Percentiles rank a stretch among this genome's conserved stretches.
phyloP scores from a whole-genome alignment of 225 moss, liverwort and hornwort species.

The Pseudoscleropodium purum region DNA sequence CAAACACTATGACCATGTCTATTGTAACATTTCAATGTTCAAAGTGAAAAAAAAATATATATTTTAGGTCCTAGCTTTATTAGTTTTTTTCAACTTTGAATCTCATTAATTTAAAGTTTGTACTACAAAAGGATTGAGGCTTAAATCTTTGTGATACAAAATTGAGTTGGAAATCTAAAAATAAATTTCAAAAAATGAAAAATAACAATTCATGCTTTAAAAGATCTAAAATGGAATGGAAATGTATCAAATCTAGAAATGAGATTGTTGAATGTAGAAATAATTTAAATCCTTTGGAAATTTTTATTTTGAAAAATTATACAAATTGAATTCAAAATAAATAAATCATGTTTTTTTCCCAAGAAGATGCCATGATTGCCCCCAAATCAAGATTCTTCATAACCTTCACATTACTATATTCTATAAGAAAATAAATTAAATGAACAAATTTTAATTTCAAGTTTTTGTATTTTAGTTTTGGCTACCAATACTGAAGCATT shows the following conservation, averaged over 20 bases:
- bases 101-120: not conserved
- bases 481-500: rapidly evolving
- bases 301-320: not conserved
- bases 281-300: not conserved
- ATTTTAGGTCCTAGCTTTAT: not conserved
- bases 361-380: not conserved
- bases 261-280: not conserved
- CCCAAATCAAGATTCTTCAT: not conserved
- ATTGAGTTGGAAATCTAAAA: not conserved
- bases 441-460: not conserved
- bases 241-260: rapidly evolving
- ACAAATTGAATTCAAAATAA: not conserved
- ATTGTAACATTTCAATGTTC: not conserved
- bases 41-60: not conserved
- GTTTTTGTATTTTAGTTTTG: not conserved
- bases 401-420: not conserved
- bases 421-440: not conserved
- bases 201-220: not conserved
- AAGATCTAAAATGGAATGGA: not conserved
- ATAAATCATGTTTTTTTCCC: not conserved
- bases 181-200: not conserved
- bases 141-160: not conserved
- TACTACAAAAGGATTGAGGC: not conserved
- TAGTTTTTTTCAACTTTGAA: not conserved
- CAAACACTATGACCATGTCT: not conserved